Percentiles rank a stretch among this genome's conserved stretches.
These are phyloP conservation scores for Penicillium cinerascens DNA, from an alignment of 495 filamentous ascomycete species.

Conservation along the genomic window DNA sequence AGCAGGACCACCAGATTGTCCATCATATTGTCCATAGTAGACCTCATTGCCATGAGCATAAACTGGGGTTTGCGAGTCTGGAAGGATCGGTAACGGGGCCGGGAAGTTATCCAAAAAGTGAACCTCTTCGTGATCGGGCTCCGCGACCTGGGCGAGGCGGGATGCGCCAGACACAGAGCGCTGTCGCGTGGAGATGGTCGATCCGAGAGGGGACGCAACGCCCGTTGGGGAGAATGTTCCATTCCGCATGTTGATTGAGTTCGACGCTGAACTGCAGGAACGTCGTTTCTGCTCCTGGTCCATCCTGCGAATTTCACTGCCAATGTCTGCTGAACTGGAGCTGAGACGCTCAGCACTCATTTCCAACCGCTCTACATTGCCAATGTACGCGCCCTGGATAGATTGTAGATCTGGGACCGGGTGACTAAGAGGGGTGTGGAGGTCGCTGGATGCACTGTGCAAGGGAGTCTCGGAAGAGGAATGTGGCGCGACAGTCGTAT, in stretches of 20 bases:
- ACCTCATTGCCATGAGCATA: slow-evolving; percentile 18
- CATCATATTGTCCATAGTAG: slow-evolving; percentile 21
- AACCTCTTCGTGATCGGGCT: slow-evolving; percentile 46
- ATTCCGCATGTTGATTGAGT: slow-evolving; percentile 68
- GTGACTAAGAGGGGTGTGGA: slow-evolving; percentile 61
- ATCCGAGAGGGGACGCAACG: slow-evolving; percentile 62
- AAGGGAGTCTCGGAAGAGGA: slow-evolving; percentile 47
- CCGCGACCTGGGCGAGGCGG: slow-evolving; percentile 48
- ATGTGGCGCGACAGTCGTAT: slow-evolving; percentile 29
- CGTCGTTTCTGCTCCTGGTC: slow-evolving; percentile 70
- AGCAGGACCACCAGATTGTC: slow-evolving; percentile 1
- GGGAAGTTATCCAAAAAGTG: slow-evolving; percentile 29
- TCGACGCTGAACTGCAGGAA: slow-evolving; percentile 46
- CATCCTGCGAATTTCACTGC: slow-evolving; percentile 75
- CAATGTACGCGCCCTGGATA: slow-evolving; percentile 66
- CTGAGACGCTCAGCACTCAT: slow-evolving; percentile 78
- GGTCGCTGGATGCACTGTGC: slow-evolving; percentile 57
- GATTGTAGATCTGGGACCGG: slow-evolving; percentile 74
- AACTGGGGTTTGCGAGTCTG: slow-evolving; percentile 24
- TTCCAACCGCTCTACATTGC: slow-evolving; percentile 80
- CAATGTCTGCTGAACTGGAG: slow-evolving; percentile 72
- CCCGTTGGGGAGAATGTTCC: slow-evolving; percentile 74
- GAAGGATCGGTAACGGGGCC: slow-evolving; percentile 16
- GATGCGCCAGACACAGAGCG: slow-evolving; percentile 56
- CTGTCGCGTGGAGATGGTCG: slow-evolving; percentile 54